Conservation (phyloP, 2,329 filamentous ascomycete genomes). For the Calonectria henricotiae region DNA sequence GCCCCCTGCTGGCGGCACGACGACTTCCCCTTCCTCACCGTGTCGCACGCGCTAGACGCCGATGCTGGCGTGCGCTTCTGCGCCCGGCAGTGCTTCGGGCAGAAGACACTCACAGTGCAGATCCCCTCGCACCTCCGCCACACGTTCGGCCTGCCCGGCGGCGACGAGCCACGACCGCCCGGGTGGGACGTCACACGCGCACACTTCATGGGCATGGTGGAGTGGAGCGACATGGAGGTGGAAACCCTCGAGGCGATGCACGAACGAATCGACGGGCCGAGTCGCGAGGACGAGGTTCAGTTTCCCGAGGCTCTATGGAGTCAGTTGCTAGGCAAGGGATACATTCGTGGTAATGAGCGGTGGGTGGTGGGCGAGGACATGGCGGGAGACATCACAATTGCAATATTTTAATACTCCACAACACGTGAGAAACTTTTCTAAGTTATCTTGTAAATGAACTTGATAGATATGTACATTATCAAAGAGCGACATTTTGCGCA, state of each 20-base stretch:
- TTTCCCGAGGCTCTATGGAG: conserved; percentile 64
- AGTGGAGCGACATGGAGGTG: conserved; percentile 32
- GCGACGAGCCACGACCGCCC: conserved; percentile 1
- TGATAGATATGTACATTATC: conserved; percentile 27
- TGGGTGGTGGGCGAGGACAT: conserved; percentile 75
- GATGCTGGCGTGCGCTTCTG: conserved; percentile 64
- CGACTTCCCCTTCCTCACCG: conserved; percentile 68
- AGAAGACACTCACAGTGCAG: conserved; percentile 65
- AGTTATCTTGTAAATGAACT: conserved; percentile 48
- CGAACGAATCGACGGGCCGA: conserved; percentile 39
- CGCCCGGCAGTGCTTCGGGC: conserved; percentile 66
- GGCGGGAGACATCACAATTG: conserved; percentile 67
- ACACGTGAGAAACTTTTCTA: conserved; percentile 16
- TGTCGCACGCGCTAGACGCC: conserved; percentile 64
- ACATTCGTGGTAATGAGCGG: conserved; percentile 73
- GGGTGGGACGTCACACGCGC: conserved; percentile 30
- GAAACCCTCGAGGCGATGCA: conserved; percentile 31
- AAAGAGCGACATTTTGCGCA: conserved; percentile 26
- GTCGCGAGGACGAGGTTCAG: conserved; percentile 56
- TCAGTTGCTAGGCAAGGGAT: conserved; percentile 68
- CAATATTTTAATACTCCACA: conserved; percentile 61
- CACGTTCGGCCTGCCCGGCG: neutral
- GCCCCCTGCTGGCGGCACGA: conserved; percentile 71
- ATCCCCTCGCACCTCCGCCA: conserved; percentile 59
- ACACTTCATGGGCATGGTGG: conserved; percentile 23